Conservation (phyloP, 192 early-diverging fungal species). For the Coemansia sp. region DNA sequence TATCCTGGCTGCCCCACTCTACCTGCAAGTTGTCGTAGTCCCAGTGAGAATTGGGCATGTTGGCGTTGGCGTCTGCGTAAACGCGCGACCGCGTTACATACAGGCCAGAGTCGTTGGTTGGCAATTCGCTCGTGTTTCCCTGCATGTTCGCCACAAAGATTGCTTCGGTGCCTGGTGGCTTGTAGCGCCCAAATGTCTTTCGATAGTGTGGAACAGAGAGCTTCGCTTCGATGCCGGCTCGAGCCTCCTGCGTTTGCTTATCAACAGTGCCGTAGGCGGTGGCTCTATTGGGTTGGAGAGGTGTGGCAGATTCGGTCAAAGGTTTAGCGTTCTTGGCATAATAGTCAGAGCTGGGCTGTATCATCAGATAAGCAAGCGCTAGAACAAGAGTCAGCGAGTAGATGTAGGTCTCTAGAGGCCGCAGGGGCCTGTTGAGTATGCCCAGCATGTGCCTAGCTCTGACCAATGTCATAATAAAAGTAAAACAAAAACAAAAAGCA, state of each 20-base stretch:
- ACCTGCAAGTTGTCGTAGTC: slow-evolving; percentile 94
- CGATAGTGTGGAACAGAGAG: slow-evolving; percentile 9
- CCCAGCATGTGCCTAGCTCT: slow-evolving; percentile 10
- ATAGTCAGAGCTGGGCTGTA: slow-evolving; percentile 2
- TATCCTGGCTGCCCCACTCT: slow-evolving; percentile 90
- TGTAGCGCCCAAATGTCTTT: slow-evolving; percentile 24
- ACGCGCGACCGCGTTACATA: slow-evolving; percentile 67
- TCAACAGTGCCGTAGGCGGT: slow-evolving; percentile 7
- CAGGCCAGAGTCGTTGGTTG: slow-evolving; percentile 33
- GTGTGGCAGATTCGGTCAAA: neutral
- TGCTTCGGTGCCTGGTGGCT: neutral
- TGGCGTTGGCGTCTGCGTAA: slow-evolving; percentile 87
- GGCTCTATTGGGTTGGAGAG: neutral
- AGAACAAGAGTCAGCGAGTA: slow-evolving; percentile 14
- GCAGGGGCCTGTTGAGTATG: slow-evolving; percentile 12
- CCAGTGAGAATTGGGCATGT: slow-evolving; percentile 86
- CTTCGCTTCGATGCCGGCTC: neutral
- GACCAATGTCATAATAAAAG: slow-evolving; percentile 12
- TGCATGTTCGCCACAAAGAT: slow-evolving; percentile 22
- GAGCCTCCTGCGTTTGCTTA: slow-evolving; percentile 2
- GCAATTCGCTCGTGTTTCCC: slow-evolving; percentile 21
- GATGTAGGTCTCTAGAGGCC: slow-evolving; percentile 11
- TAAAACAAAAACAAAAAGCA: neutral
- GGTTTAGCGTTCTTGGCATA: slow-evolving; percentile 5
- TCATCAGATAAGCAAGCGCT: slow-evolving; percentile 12